Conservation (phyloP, 1,284 basidiomycete genomes). For the Cutaneotrichosporon spelunceum region DNA sequence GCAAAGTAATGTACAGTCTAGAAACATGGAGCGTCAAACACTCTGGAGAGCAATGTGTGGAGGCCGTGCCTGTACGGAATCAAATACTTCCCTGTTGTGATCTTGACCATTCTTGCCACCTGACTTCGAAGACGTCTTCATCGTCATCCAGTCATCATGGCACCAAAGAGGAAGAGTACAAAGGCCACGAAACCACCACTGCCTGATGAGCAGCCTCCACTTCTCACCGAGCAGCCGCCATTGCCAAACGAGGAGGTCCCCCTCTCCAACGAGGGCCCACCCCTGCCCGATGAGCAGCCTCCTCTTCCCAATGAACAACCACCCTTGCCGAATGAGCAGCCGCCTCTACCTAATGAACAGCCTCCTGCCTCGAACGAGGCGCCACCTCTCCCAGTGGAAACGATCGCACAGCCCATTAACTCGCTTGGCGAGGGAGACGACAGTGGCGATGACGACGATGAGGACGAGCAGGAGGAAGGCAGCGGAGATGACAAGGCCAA, state of each 20-base stretch:
- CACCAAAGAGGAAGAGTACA: constrained; percentile 5
- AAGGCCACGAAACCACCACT: constrained; percentile 4
- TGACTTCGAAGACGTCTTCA: not conserved
- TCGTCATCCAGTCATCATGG: not conserved
- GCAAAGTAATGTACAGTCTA: not conserved
- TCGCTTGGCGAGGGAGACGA: constrained; percentile 25
- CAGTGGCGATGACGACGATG: constrained; percentile 15
- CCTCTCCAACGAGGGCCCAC: constrained; percentile 1
- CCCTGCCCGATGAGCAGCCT: constrained; percentile 6
- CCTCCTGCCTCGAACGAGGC: constrained; percentile 11
- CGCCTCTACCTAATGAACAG: constrained; percentile 6
- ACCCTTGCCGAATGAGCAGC: not conserved
- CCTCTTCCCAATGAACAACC: constrained; percentile 10
- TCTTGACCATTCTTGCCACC: not conserved
- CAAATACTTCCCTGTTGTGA: not conserved
- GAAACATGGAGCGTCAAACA: too few species aligned
- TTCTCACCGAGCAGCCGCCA: constrained; percentile 5
- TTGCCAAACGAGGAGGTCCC: constrained; percentile 8
- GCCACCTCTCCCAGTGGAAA: constrained; percentile 4
- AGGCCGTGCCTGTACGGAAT: not conserved
- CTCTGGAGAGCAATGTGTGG: not conserved
- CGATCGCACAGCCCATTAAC: constrained; percentile 26
- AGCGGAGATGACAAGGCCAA: constrained; percentile 24
- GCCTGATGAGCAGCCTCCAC: constrained; percentile 2
- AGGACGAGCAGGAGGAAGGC: constrained; percentile 14